Evolutionary conservation across 495 filamentous ascomycete genomes (phyloP).

Genomic region (Lasiosphaeris hirsuta): DNA sequence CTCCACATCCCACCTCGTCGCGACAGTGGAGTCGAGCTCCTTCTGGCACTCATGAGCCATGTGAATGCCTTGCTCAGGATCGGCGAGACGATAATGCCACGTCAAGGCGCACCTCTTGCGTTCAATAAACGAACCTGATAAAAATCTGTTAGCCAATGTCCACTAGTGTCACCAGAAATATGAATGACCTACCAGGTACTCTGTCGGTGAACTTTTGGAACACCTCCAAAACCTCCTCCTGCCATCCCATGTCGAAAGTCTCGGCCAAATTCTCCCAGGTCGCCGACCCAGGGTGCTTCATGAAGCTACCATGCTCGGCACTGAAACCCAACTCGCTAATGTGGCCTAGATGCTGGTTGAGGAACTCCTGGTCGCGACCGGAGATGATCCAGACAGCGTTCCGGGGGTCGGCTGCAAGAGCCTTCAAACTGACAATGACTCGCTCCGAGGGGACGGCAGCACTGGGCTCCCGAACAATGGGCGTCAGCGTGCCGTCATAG

Average conservation of each 20-base stretch:
- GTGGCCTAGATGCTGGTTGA: slow-evolving; percentile 82
- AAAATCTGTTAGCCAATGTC: slow-evolving; percentile 24
- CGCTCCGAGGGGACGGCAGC: slow-evolving; percentile 82
- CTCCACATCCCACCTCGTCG: slow-evolving; percentile 77
- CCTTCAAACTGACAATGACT: slow-evolving; percentile 72
- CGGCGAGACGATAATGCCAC: slow-evolving; percentile 93
- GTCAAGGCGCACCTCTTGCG: slow-evolving; percentile 87
- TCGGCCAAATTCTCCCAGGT: slow-evolving; percentile 87
- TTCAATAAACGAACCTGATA: slow-evolving; percentile 80
- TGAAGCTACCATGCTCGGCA: slow-evolving; percentile 94
- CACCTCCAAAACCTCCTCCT: slow-evolving; percentile 69
- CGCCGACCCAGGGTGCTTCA: slow-evolving; percentile 66
- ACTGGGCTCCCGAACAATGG: slow-evolving; percentile 85
- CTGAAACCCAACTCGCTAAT: slow-evolving; percentile 81
- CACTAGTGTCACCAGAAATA: background rate
- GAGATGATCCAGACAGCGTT: slow-evolving; percentile 98
- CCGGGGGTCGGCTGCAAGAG: slow-evolving; percentile 69
- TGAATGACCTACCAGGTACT: slow-evolving; percentile 59
- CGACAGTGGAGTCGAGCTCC: slow-evolving; percentile 69
- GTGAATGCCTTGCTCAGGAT: slow-evolving; percentile 74
- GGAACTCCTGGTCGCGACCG: slow-evolving; percentile 84
- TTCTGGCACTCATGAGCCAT: slow-evolving; percentile 74
- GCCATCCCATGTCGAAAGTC: slow-evolving; percentile 83
- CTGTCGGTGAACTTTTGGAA: slow-evolving; percentile 83
- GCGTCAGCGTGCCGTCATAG: slow-evolving; percentile 97